Base-by-base conservation (phyloP, 2,329 filamentous ascomycete genomes). In the Ceratocystis variospora region DNA sequence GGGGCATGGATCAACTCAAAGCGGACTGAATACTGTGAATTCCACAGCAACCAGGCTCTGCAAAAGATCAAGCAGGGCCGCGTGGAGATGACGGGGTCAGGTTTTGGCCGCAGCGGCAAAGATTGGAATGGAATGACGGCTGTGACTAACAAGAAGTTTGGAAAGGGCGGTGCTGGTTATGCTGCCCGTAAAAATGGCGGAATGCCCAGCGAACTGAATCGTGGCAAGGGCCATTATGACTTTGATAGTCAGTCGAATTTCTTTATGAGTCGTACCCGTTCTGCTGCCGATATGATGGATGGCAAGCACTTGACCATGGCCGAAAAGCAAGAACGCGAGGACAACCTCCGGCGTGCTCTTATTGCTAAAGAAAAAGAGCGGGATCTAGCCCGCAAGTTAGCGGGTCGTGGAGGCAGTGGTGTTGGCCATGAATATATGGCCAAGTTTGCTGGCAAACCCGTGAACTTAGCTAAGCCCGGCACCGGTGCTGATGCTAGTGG, bases 1-100 rank as follows among this genome's bases (percentile, higher is more conserved):
- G 85, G 83, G 44, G 78, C 83, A 33, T 99, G 94, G 94, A 81
- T 99, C 68, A 93, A 99, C 74, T 85, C 83, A 70, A 85, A 90
- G 64, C 89, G 91, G 71, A 96, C 92, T 0, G 87, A 96, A 71
- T 90, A 88, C 73, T 99, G 94, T 76, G 91, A 96, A 70, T 99
- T 88, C 71, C 94, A 99, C 75, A 85, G 96, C 70, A 91, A 95
- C 71, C 79, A 90, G 31, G 87, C 90, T 31, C 78, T 97, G 2
- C 83, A 86, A 65, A 62, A 63, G 19, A 37, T 66, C 61, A 92
- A 89, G 73, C 84, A 72, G 65, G 78, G 79, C 37, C 82, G 92
- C 45, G 86, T 92, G 79, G 91, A 96, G 72, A 81, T 96, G 68
- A 96, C 92, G 72, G 83, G 80, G 12, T 87, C 86, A 75, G 82